Evolutionary conservation across 1,284 basidiomycete species (phyloP).

Genomic region (Schizopora paradoxa): DNA sequence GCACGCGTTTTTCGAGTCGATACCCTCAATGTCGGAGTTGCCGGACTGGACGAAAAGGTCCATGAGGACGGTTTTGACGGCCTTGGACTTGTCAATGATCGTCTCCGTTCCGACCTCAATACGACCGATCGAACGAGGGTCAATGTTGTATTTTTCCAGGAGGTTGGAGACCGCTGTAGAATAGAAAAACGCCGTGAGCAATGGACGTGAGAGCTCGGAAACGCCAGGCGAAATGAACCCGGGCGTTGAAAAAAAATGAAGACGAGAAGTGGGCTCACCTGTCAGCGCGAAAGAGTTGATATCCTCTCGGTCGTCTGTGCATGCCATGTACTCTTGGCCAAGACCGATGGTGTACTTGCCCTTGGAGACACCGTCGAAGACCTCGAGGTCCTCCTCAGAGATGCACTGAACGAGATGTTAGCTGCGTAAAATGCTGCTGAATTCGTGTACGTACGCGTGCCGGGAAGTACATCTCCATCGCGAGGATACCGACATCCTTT

Average conservation of each 20-base stretch:
- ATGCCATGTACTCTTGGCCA: constrained; percentile 97
- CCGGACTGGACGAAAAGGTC: constrained; percentile 90
- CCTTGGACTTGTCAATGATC: constrained; percentile 99
- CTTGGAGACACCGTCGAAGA: constrained; percentile 90
- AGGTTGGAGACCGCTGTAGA: constrained; percentile 74
- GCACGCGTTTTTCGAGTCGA: constrained; percentile 99
- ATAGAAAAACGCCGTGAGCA: constrained; percentile 1
- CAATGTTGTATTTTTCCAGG: constrained; percentile 92
- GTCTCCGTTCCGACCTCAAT: constrained; percentile 99
- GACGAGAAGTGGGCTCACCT: constrained; percentile 48
- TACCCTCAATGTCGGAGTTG: constrained; percentile 97
- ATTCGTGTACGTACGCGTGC: constrained; percentile 58
- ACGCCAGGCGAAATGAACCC: not conserved
- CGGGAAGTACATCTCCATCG: constrained; percentile 92
- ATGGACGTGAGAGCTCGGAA: no score
- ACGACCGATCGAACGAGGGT: constrained; percentile 94
- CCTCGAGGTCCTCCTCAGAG: constrained; percentile 92
- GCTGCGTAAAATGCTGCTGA: constrained; percentile 24
- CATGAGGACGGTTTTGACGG: constrained; percentile 98
- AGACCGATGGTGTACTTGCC: constrained; percentile 99
- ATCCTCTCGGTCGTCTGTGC: constrained; percentile 95
- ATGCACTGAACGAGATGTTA: constrained; percentile 58
- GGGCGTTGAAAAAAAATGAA: constrained; percentile 11
- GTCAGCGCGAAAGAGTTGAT: constrained; percentile 97
- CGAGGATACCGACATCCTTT: constrained; percentile 89